phyloP scores from a whole-genome alignment of 176 grass and related monocot genomes.

The Lolium rigidum region DNA sequence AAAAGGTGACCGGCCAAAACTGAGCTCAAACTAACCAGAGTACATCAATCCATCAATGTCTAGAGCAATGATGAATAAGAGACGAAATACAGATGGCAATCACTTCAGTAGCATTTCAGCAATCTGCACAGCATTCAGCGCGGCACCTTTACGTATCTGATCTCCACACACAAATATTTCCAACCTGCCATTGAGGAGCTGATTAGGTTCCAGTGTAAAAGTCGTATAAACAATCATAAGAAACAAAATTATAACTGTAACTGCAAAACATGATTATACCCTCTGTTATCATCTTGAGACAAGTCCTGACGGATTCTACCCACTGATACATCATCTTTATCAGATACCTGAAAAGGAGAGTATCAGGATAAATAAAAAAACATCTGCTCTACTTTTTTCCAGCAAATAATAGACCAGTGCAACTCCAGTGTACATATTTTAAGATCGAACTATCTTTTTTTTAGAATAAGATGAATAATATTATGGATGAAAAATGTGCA shows the following conservation, averaged over 20 bases:
- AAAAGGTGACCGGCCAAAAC: slow-evolving; percentile 33
- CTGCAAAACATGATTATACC: slow-evolving; percentile 51
- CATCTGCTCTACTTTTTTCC: background rate
- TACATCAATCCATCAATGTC: slow-evolving; percentile 22
- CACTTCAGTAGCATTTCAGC: slow-evolving; percentile 88
- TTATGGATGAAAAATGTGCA: background rate
- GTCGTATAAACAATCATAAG: background rate
- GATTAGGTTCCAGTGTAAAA: slow-evolving; percentile 31
- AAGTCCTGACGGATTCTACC: slow-evolving; percentile 93
- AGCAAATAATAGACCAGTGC: background rate
- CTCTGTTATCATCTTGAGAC: slow-evolving; percentile 81
- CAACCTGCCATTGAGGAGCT: slow-evolving; percentile 60
- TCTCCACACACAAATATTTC: slow-evolving; percentile 96
- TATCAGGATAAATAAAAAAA: background rate
- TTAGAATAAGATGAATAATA: no score
- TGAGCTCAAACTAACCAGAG: slow-evolving; percentile 13
- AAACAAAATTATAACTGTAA: background rate
- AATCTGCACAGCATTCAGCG: slow-evolving; percentile 95
- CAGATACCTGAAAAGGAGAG: slow-evolving; percentile 70
- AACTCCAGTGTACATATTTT: background rate
- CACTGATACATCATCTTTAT: slow-evolving; percentile 92
- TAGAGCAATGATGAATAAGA: background rate
- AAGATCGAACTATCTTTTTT: background rate
- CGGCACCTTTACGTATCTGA: slow-evolving; percentile 99
- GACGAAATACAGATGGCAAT: slow-evolving; percentile 18